Conservation (phyloP, 768 basidiomycete genomes). For the Artomyces pyxidatus region DNA sequence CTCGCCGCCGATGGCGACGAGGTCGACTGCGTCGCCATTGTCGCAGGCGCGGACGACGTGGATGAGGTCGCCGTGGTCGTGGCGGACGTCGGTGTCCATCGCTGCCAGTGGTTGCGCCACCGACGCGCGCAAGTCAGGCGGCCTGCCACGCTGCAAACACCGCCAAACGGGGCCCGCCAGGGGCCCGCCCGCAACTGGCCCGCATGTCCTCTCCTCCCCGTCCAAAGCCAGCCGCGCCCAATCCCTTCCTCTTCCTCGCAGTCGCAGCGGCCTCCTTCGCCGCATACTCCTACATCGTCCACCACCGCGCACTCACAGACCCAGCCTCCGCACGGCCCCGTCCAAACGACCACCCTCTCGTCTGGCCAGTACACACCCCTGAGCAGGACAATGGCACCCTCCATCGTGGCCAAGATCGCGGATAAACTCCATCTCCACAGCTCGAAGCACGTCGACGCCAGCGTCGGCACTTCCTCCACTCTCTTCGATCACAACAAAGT, state of each 20-base stretch:
- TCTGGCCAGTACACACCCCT: conserved; percentile 46
- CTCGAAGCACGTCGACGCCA: conserved; percentile 11
- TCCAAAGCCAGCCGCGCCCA: conserved; percentile 35
- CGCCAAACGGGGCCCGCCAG: not conserved
- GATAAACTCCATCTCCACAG: conserved; percentile 32
- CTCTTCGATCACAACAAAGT: conserved; percentile 65
- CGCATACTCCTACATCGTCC: conserved; percentile 47
- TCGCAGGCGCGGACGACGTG: conserved; percentile 56
- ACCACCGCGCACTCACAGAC: conserved; percentile 44
- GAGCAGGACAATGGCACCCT: conserved; percentile 8
- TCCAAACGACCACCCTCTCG: conserved; percentile 56
- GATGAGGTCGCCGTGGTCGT: conserved; percentile 53
- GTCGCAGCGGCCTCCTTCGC: conserved; percentile 49
- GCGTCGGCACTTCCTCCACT: not conserved
- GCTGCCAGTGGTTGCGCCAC: not conserved
- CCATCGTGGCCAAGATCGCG: conserved; percentile 31
- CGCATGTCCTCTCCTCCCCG: not conserved
- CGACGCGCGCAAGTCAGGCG: not conserved
- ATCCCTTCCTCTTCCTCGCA: conserved; percentile 54
- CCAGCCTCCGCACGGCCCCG: conserved; percentile 56
- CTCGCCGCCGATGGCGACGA: conserved; percentile 67
- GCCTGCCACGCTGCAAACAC: not conserved
- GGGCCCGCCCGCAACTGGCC: not conserved
- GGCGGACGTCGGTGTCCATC: conserved; percentile 45
- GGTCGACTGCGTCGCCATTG: conserved; percentile 54